Evolutionary conservation across 2,329 filamentous ascomycete species (phyloP), one percentile per base, ranked within the genome.

Genomic region (Fusarium poae): DNA sequence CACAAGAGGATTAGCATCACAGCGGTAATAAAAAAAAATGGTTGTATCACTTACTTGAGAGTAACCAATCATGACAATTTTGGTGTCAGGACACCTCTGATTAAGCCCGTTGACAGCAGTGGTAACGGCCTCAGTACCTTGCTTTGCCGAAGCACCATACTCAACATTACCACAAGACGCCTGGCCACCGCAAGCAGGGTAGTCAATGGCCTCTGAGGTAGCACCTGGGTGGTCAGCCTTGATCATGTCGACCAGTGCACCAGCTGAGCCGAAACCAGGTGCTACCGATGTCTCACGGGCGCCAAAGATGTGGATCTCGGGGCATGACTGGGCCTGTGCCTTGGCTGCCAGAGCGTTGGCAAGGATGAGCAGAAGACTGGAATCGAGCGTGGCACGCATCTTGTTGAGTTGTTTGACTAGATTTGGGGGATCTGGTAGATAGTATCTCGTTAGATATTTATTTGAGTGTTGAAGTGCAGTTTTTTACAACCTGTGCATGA

Each of bases 161-260:
- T 82, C 84, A 27, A 85, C 78, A n/a, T 85, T 82, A 16, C 88
- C 88, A 70, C 89, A 91, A 1, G 79, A 81, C 1, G 81, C 72
- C 70, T 88, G 84, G 7, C 89, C 89, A 58, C 89, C 89, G 42
- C 88, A 90, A 3, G 89, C 89, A 37, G 90, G 86, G 70, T 89
- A 88, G 39, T 62, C 74, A 65, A 89, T 87, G 20, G 86, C 83
- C 65, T 88, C 86, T 2, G 85, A 78, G 0, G 85, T 87, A 1
- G 85, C 77, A 1, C 85, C 86, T 0, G 84, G 71, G 66, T 86
- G 83, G 5, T 83, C 80, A 32, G 74, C 75, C 4, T 82, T 75
- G 40, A 88, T 80, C 57, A 81, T 76, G 66, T 87, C 81, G 21
- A 89, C 83, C 15, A 88, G 80, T 0, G 80, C 81, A 23, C 79